Evolutionary conservation across 257 asterid species (phyloP), one percentile per base, ranked within the genome.

Genomic region (Solanum chmielewskii): DNA sequence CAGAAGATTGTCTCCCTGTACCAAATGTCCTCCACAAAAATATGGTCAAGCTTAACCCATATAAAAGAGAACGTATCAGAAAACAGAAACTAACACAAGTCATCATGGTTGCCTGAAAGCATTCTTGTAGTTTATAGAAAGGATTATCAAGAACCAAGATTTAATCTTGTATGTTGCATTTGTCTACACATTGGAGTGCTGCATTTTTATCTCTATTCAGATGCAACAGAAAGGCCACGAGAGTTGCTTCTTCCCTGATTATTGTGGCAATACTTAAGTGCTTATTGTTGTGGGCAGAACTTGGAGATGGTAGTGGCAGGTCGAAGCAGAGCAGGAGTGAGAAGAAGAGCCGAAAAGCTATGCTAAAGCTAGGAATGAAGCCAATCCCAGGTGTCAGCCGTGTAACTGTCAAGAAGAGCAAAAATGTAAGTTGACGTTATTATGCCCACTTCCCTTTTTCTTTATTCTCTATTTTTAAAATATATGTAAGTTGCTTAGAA

Each of bases 281-380:
- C 37, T 33, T 60, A 29, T 80, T 62, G 18, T 76, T 60, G 2
- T 87, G 56, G 82, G 70, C 91, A 92, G 94, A 92, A 77, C 92
- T 88, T 42, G 94, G 91, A 56, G 94, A 92, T 88, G 94, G 90
- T 69, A 88, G 91, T 87, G 94, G 94, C n/a, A 90, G 92, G 89
- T 90, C 92, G 37, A 94, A 94, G 89, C 95, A 94, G 91, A 94
- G 95, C 88, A 91, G 94, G 88, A 93, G 95, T 85, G 94, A 94
- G 91, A 94, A 92, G 90, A 94, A 94, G 88, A 94, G 95, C 59
- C 92, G 95, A 49, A 94, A 94, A 92, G 97, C 97, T 44, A 91
- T 94, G 97, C 88, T 91, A 23, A 94, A 94, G 90, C 93, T 94
- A 66, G 97, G 97, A 90, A 93, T 94, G 97, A 94, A 93, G 90